A percentile compares a stretch with the other conserved stretches of the same genome.
These are phyloP conservation scores for Closterium sp. DNA, from an alignment of 139 green algal species.

Conservation along the genomic window DNA sequence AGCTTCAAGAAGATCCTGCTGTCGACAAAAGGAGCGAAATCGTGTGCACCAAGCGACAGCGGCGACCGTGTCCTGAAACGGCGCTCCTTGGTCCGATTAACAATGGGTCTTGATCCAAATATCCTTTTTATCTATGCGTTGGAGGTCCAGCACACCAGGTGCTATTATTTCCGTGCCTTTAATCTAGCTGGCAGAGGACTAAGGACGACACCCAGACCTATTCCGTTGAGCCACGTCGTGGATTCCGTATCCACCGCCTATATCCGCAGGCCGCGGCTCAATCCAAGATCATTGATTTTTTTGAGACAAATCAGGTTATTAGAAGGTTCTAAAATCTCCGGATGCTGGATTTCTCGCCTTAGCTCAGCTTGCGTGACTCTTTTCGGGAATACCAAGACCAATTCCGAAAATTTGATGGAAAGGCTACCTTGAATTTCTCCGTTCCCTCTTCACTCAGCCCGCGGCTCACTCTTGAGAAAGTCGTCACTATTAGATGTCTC, in stretches of 20 bases:
- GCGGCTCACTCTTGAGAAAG: neutral
- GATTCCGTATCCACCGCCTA: neutral
- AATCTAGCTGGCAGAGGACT: neutral
- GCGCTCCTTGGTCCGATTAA: neutral
- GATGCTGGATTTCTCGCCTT: neutral
- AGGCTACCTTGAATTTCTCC: neutral
- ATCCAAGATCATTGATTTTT: neutral
- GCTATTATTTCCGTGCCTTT: neutral
- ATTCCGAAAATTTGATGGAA: neutral
- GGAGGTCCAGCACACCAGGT: neutral
- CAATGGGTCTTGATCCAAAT: neutral
- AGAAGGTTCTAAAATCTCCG: neutral
- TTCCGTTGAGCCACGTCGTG: neutral
- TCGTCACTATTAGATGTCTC: neutral
- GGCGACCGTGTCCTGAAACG: neutral
- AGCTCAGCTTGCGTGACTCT: neutral
- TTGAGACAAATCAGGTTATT: conserved; percentile 26
- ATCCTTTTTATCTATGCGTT: neutral
- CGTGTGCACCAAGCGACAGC: neutral
- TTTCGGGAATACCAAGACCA: neutral
- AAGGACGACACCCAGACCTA: neutral
- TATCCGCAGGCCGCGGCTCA: neutral
- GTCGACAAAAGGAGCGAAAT: neutral
- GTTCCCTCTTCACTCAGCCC: no score
- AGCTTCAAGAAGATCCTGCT: neutral